Conservation (phyloP, 768 basidiomycete species). For the Lentinula sp. region DNA sequence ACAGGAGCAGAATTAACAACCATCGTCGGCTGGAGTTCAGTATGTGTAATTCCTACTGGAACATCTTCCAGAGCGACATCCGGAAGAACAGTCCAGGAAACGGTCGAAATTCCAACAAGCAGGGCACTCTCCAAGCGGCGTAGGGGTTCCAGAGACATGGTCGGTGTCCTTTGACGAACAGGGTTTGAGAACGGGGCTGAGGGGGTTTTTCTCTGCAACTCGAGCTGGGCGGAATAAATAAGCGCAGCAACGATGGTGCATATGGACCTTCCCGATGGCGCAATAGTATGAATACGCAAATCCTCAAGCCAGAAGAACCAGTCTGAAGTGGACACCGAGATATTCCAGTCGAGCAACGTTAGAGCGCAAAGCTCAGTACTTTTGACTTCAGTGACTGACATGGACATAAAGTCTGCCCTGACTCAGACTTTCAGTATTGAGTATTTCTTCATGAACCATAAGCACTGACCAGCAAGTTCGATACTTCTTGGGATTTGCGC, state of each 20-base stretch:
- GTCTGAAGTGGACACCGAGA: constrained; percentile 1
- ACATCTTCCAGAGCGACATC: background rate
- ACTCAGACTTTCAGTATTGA: background rate
- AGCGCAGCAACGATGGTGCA: background rate
- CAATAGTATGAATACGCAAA: background rate
- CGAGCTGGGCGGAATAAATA: background rate
- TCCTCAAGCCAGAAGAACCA: constrained; percentile 5
- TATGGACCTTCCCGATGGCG: background rate
- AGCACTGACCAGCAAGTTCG: background rate
- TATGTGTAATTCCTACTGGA: background rate
- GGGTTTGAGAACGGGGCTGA: background rate
- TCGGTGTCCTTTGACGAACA: background rate
- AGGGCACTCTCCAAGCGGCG: background rate
- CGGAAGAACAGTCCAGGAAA: background rate
- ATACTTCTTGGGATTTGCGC: constrained; percentile 1
- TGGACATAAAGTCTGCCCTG: background rate
- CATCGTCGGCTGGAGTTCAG: background rate
- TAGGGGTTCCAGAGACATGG: background rate
- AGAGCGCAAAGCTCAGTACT: background rate
- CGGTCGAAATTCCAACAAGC: background rate
- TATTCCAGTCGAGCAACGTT: constrained; percentile 3
- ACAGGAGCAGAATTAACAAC: background rate
- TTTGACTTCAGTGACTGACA: background rate
- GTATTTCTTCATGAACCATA: background rate
- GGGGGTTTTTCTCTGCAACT: background rate